These are phyloP conservation scores for Malus asiatica DNA, from an alignment of 306 rosid genomes.

Conservation along the genomic window DNA sequence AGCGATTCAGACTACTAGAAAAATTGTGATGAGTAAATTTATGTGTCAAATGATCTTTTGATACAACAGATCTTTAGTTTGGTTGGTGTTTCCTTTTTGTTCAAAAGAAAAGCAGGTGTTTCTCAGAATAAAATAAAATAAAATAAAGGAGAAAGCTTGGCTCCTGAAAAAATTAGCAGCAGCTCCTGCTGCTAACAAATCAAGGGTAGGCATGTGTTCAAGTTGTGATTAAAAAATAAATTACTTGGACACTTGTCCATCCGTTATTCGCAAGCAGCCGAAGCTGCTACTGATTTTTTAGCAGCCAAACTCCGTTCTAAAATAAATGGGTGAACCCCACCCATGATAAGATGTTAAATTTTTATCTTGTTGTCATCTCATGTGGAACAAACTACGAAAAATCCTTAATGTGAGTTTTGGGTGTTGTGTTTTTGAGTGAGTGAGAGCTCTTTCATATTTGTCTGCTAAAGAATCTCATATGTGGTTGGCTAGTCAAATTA, in stretches of 20 bases:
- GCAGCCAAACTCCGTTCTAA: too few species aligned
- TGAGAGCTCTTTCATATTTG: neutral
- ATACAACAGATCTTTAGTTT: neutral
- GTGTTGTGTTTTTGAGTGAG: constrained; percentile 5
- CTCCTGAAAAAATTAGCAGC: too few species aligned
- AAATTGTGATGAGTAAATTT: too few species aligned
- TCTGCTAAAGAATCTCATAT: constrained; percentile 1
- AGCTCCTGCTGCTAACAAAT: too few species aligned
- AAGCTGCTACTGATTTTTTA: too few species aligned
- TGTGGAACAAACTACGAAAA: neutral
- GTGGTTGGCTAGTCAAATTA: constrained; percentile 31
- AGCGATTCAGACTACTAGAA: too few species aligned
- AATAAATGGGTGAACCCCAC: neutral
- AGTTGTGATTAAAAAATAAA: too few species aligned
- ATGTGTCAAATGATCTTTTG: neutral
- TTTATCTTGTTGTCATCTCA: constrained; percentile 12
- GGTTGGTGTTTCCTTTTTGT: neutral
- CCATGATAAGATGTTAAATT: neutral
- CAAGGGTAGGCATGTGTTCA: too few species aligned
- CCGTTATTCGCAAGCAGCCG: too few species aligned
- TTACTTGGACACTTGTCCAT: too few species aligned
- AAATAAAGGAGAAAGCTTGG: too few species aligned
- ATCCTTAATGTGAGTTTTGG: neutral
- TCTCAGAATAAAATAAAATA: too few species aligned
- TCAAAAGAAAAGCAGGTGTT: neutral